Percentiles rank a stretch among this genome's conserved stretches.
phyloP scores from a whole-genome alignment of 805 yeast genomes.

The Candida coleopterorum region DNA sequence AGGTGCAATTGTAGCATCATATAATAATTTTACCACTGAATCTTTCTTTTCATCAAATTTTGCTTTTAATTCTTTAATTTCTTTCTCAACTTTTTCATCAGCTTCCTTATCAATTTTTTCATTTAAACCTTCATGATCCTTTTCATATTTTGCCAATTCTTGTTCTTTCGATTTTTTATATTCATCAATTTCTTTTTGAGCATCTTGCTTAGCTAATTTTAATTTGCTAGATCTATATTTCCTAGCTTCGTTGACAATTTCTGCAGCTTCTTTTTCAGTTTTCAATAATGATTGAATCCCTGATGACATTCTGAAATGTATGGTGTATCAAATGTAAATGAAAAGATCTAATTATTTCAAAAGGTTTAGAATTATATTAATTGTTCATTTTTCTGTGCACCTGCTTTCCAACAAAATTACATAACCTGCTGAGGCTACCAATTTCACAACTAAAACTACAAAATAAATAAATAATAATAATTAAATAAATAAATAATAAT shows the following conservation, averaged over 20 bases:
- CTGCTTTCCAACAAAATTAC: too few species aligned
- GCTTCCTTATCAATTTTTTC: constrained; percentile 77
- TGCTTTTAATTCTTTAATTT: constrained; percentile 63
- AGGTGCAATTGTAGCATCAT: constrained; percentile 76
- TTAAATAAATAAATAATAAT: too few species aligned
- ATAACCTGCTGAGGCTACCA: too few species aligned
- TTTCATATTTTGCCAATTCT: constrained; percentile 71
- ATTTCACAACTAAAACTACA: too few species aligned
- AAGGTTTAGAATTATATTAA: neutral
- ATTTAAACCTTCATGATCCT: constrained; percentile 70
- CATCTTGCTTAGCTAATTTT: constrained; percentile 93
- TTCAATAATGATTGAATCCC: constrained; percentile 72
- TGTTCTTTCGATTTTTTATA: constrained; percentile 81
- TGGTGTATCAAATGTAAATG: neutral
- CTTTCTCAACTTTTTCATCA: constrained; percentile 64
- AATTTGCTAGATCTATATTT: constrained; percentile 80
- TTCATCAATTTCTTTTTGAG: constrained; percentile 79
- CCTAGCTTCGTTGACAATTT: constrained; percentile 89
- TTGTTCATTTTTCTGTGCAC: neutral
- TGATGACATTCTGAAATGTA: constrained; percentile 17
- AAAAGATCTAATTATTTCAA: too few species aligned
- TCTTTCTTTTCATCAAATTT: constrained; percentile 58
- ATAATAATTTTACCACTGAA: constrained; percentile 68
- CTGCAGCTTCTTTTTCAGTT: constrained; percentile 98
- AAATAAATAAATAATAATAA: too few species aligned